Conservation (phyloP, 2,329 filamentous ascomycete species). For the Ambrosiella cleistominuta region DNA sequence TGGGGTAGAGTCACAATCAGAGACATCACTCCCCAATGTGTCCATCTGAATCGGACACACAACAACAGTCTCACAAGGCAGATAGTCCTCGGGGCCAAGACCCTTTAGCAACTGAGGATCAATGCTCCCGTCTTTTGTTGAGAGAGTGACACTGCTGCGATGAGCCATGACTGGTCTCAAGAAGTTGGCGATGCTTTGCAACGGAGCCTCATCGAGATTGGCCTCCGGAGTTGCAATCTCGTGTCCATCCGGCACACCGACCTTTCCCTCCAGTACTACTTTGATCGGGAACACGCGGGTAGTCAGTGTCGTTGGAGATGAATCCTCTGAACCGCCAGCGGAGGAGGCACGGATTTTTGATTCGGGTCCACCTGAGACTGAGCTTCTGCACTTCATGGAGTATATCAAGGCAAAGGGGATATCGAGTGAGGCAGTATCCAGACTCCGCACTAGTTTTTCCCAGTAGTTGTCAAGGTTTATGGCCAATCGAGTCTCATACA, state of each 20-base stretch:
- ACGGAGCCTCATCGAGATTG: slow-evolving; percentile 46
- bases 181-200: slow-evolving; percentile 57
- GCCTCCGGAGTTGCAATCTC: slow-evolving; percentile 39
- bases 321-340: neutral
- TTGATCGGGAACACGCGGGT: slow-evolving; percentile 33
- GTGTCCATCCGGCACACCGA: slow-evolving; percentile 52
- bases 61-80: slow-evolving; percentile 40
- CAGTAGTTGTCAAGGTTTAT: slow-evolving; percentile 58
- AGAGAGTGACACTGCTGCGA: slow-evolving; percentile 48
- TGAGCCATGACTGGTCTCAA: slow-evolving; percentile 58
- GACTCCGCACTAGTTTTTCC: slow-evolving; percentile 47
- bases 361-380: slow-evolving; percentile 51
- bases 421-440: slow-evolving; percentile 59
- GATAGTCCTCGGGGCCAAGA: slow-evolving; percentile 50
- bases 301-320: neutral
- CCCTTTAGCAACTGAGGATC: slow-evolving; percentile 45
- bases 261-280: slow-evolving; percentile 51
- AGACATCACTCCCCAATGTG: slow-evolving; percentile 57
- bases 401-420: slow-evolving; percentile 64
- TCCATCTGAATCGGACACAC: slow-evolving; percentile 67
- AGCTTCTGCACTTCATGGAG: slow-evolving; percentile 50
- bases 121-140: slow-evolving; percentile 47
- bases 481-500: slow-evolving; percentile 56
- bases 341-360: slow-evolving; percentile 32
- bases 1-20: slow-evolving; percentile 36